Evolutionary conservation across 2,329 filamentous ascomycete species (phyloP).

Genomic region (Magnaporthiopsis rhizophila): DNA sequence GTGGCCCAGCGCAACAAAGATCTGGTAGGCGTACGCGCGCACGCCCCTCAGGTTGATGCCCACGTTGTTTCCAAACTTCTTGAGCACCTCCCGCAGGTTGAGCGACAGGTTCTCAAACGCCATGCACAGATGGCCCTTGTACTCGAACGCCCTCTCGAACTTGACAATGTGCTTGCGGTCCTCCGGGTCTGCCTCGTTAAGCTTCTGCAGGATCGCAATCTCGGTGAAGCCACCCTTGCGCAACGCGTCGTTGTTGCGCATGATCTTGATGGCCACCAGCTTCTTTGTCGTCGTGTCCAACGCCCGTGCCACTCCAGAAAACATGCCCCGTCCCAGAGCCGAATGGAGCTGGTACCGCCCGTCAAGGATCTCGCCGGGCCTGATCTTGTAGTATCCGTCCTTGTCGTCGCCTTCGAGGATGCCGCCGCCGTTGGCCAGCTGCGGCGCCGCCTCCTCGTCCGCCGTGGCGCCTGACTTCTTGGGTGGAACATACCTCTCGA

Average conservation of each 20-base stretch:
- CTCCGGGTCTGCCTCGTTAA: constrained; percentile 77
- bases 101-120: constrained; percentile 92
- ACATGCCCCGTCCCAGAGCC: constrained; percentile 87
- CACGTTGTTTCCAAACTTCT: constrained; percentile 91
- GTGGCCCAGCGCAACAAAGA: constrained; percentile 81
- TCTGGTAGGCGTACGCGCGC: constrained; percentile 84
- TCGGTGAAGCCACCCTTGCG: constrained; percentile 89
- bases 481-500: constrained; percentile 55
- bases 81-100: constrained; percentile 88
- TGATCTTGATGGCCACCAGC: constrained; percentile 94
- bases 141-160: constrained; percentile 81
- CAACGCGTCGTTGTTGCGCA: constrained; percentile 91
- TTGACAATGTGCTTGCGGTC: constrained; percentile 88
- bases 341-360: constrained; percentile 84
- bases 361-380: constrained; percentile 83
- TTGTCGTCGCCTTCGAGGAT: constrained; percentile 90
- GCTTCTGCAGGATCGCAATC: constrained; percentile 83
- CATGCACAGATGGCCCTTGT: constrained; percentile 92
- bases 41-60: constrained; percentile 87
- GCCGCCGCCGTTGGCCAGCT: constrained; percentile 52
- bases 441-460: constrained; percentile 22
- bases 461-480: constrained; percentile 27
- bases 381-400: constrained; percentile 94
- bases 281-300: constrained; percentile 66
- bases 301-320: constrained; percentile 89